Base-by-base conservation (phyloP, 257 asterid species). In the Voacanga thouarsii region DNA sequence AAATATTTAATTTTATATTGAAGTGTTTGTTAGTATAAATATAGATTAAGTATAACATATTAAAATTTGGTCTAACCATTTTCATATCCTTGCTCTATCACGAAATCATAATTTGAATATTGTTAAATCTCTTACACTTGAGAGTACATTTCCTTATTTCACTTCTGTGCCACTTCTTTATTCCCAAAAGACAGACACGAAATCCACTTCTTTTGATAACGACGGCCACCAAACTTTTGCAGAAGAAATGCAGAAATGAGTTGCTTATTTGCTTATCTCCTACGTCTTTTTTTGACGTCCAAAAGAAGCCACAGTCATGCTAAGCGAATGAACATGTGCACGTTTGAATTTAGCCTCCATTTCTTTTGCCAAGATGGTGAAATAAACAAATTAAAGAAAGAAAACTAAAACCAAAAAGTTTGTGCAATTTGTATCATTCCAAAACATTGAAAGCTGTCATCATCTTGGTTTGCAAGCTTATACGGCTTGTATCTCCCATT, bases 171-270 rank as follows among this genome's bases (percentile, higher is more conserved):
- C 67, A 37, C 67, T 74, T 57, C 55, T 57, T 74, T 57, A 75
- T 28, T 75, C 2, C 51, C 59, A 75, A 60, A 75, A 3, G 14
- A 43, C n/a, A 6, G 39, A 50, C 19, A 66, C 11, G 6, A 66
- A 74, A 14, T 74, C 78, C 43, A 12, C 55, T 23, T 28, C 28
- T 28, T 50, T 28, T 33, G 68, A 66, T 50, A 50, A 49, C 14
- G 80, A 77, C 51, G 67, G 19, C 14, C 68, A 37, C 68, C 33
- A 24, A 51, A 39, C 74, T 50, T 77, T 67, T 77, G 74, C 57
- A 66, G 68, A 43, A 57, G 37, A 56, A 47, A 57, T 10, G 39
- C 14, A 55, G 73, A 76, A 65, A 45, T 64, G 18, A 50, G 11
- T 51, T 51, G 24, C 24, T 49, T 41, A 60, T 71, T 4, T 26